phyloP scores from a whole-genome alignment of 2,329 filamentous ascomycete genomes.

The Rutstroemia sp. region DNA sequence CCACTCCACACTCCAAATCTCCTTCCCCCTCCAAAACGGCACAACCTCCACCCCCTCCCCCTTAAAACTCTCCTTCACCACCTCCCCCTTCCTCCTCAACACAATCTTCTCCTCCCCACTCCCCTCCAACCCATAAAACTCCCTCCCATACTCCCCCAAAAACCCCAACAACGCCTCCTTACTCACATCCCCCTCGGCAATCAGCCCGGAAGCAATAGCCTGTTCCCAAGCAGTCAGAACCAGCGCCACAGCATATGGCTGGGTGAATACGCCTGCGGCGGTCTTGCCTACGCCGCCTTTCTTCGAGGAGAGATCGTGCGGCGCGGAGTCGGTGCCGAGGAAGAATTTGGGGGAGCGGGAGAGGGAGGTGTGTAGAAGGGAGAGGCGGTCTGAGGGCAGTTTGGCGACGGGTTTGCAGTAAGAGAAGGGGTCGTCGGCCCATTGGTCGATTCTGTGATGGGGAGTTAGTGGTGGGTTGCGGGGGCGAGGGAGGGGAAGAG shows the following conservation, averaged over 20 bases:
- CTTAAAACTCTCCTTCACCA: slow-evolving; percentile 1
- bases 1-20: slow-evolving; percentile 9
- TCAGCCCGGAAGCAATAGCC: slow-evolving; percentile 1
- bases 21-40: slow-evolving; percentile 7
- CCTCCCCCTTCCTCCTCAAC: neutral
- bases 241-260: slow-evolving; percentile 35
- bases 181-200: neutral
- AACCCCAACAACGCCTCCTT: slow-evolving; percentile 3
- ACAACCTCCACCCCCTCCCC: neutral
- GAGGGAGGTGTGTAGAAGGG: slow-evolving; percentile 32
- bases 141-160: slow-evolving; percentile 1
- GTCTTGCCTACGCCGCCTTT: slow-evolving; percentile 35
- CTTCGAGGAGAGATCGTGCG: slow-evolving; percentile 53
- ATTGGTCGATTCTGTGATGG: slow-evolving; percentile 9
- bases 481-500: slow-evolving; percentile 24
- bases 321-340: slow-evolving; percentile 54
- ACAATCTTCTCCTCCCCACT: neutral
- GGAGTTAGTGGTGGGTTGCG: slow-evolving; percentile 24
- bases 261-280: slow-evolving; percentile 71
- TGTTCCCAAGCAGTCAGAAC: neutral
- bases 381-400: slow-evolving; percentile 39
- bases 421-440: slow-evolving; percentile 10
- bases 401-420: slow-evolving; percentile 43
- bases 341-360: slow-evolving; percentile 57
- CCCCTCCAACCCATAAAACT: slow-evolving; percentile 1